Base-by-base conservation (phyloP, 2,329 filamentous ascomycete species). In the Drechslerella dactyloides region DNA sequence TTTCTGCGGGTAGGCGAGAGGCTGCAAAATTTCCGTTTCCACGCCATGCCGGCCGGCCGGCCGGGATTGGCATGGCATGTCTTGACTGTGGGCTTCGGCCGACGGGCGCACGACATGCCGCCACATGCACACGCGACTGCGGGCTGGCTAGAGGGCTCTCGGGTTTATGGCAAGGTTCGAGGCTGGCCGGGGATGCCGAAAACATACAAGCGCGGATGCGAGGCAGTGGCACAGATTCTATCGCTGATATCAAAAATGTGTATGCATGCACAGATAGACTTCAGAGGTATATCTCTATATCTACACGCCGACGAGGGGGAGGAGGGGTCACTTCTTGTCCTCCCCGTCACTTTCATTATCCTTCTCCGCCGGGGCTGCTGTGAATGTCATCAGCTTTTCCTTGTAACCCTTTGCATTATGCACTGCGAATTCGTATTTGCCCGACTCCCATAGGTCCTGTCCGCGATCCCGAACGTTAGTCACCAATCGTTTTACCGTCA, bases 371-470 rank as follows among this genome's bases (percentile, higher is more conserved):
- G 69, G 65, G 15, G 74, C 75, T 17, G 80, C 79, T 58, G 79
- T 77, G 60, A 81, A 81, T n/a, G 76, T 77, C 46, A 81, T 74
- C 13, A 77, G 74, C 50, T 79, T 79, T 42, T 79, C 76, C 40
- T 77, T 73, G 30, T 75, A 75, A 8, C 81, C 81, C 72, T 79
- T 80, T 17, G 75, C 74, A 74, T 81, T 77, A 64, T 75, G 74
- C 55, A 79, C 79, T 30, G 77, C 78, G 55, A 82, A 77, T 37
- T 78, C 77, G 74, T 85, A 85, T 75, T 83, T 83, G 6, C 84
- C 84, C 0, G 81, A 80, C 51, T 84, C 78, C 84, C 83, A 85
- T 2, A 85, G 77, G 75, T 85, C 84, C 77, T 85, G 21, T 40
- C 33, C 40, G 21, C 24, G n/a, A 56, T 13, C 10, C 11, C 1